phyloP scores from a whole-genome alignment of 1,284 basidiomycete genomes.

The Rhodotorula mucilaginosa region DNA sequence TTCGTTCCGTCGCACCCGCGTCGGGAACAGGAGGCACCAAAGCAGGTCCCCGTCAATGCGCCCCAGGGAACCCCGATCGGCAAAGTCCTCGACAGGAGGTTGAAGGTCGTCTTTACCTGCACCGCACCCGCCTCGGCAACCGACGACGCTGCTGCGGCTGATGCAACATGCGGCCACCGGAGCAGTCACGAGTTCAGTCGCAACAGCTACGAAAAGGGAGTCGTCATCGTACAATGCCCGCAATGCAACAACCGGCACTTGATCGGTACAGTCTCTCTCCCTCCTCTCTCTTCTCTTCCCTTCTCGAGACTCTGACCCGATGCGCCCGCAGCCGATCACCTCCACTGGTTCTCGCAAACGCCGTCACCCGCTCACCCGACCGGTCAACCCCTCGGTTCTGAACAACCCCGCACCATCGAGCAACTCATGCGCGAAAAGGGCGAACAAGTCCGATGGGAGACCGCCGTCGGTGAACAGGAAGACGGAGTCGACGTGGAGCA shows the following conservation, averaged over 20 bases:
- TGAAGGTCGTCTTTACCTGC: slow-evolving; percentile 72
- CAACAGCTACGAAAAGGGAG: slow-evolving; percentile 77
- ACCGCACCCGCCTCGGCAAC: slow-evolving; percentile 54
- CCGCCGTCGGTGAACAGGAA: neutral
- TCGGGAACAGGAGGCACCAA: neutral
- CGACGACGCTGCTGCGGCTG: neutral
- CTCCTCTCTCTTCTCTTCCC: slow-evolving; percentile 54
- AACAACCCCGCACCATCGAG: slow-evolving; percentile 63
- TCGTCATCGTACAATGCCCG: slow-evolving; percentile 90
- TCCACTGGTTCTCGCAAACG: slow-evolving; percentile 83
- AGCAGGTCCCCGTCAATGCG: slow-evolving; percentile 10
- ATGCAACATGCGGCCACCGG: slow-evolving; percentile 64
- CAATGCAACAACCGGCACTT: slow-evolving; percentile 79
- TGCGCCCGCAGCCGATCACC: slow-evolving; percentile 71
- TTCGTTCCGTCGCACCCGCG: neutral
- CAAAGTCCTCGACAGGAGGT: slow-evolving; percentile 28
- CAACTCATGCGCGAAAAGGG: slow-evolving; percentile 74
- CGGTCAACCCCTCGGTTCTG: slow-evolving; percentile 31
- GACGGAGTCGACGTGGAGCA: too few relatives aligned
- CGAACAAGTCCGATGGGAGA: slow-evolving; percentile 59
- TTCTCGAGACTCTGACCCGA: neutral
- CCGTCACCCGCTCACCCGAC: slow-evolving; percentile 29
- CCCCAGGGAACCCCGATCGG: slow-evolving; percentile 35
- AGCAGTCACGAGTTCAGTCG: slow-evolving; percentile 86
- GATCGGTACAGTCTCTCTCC: slow-evolving; percentile 26